Evolutionary conservation across 129 eudicot genomes (phyloP), one percentile per base, ranked within the genome.

Genomic region (Helianthus tuberosus): DNA sequence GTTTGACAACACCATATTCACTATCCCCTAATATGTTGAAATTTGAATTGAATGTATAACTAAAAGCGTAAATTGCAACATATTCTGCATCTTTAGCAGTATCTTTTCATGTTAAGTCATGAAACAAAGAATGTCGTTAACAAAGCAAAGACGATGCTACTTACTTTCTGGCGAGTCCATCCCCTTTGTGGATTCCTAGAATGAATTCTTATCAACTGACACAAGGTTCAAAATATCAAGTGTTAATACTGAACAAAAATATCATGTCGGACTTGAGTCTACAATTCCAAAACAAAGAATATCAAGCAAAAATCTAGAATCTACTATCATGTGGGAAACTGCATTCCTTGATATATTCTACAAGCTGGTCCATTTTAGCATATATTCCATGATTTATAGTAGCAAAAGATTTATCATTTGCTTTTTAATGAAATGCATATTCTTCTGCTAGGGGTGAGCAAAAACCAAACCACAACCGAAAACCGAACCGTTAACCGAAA

Each of bases 101-200:
- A 61, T 8, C 15, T 43, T 51, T 44, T 16, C 53, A 46, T 32
- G 73, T 8, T 43, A 46, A 69, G 35, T 47, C 64, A 17, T 53
- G 20, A 46, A 71, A 49, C 35, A 62, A 25, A 32, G 2, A 46
- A 36, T 14, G 27, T 9, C 38, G 3, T 17, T 39, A 11, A 59
- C 36, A 32, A 32, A 1, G 36, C 36, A 32, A 32, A 32, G 4
- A 11, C 15, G 36, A 29, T 39, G 73, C 12, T 50, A 70, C 91
- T 83, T 85, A 93, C 98, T 82, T 89, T 93, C 76, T 93, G 96
- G 44, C 98, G 98, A 54, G 96, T 89, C 98, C 96, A 93, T n/a
- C 98, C 92, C 70, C 88, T 72, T 10, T 84, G 96, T 77, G 95
- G 68, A 81, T 77, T 90, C 76, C 98, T 86, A 43, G 90, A 79